Base-by-base conservation (phyloP, 768 basidiomycete species). In the Rhizopogon vesiculosus region DNA sequence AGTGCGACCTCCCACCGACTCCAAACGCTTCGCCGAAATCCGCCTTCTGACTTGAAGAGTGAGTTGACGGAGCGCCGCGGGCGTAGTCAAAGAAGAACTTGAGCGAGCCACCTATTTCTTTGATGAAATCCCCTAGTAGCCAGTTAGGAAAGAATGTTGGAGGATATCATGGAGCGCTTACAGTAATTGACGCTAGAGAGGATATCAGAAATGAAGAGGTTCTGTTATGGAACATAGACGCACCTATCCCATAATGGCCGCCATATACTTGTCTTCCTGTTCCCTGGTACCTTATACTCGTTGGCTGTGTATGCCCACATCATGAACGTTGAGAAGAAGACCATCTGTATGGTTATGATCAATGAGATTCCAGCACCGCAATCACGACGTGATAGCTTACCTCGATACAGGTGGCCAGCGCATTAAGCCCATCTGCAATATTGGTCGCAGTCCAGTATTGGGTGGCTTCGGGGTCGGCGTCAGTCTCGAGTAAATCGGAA, bases 401-500 rank as follows among this genome's bases (percentile, higher is more conserved):
- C 81, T 96, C 93, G 48, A 95, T 82, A 60, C 89, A 91, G 31
- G 85, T 91, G 16, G 87, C 75, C 4, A 97, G 76, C 0, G 93
- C 91, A 59, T 84, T 89, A 31, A 95, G 71, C 1, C 93, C 93
- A 56, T 96, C 80, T 1, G 91, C 81, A 50, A 96, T 83, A 64
- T 96, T 96, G 3, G 87, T 85, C 38, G 76, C 71, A 2, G 92
- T 90, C 93, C 93, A 94, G 64, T 85, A 93, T 54, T 79, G 44
- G 0, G 91, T 91, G n/a, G 73, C 91, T 82, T 63, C 61, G 50
- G 22, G 25, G 15, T 55, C 29, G 7, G 19, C 29, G 28, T 55
- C 15, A 55, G 18, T 16, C 2, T 22, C 7, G 9, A 28, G 16
- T 58, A 53, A 15, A 45, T 56, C 19, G 46, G 7, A 7, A 19